Conservation (phyloP, 2,329 filamentous ascomycete species). For the Fonsecaea pugnacius region DNA sequence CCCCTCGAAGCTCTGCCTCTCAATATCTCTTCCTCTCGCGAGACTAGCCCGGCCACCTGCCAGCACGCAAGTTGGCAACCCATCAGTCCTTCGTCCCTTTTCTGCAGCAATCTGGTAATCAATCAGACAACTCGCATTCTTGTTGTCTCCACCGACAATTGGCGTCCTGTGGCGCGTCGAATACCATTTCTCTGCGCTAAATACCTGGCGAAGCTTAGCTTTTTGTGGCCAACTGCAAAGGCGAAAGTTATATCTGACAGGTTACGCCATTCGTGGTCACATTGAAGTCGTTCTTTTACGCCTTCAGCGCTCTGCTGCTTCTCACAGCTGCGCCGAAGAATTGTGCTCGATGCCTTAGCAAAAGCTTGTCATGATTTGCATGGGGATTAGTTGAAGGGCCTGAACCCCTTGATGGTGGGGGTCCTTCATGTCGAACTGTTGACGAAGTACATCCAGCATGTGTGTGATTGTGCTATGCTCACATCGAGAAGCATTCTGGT, state of each 20-base stretch:
- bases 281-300: not conserved
- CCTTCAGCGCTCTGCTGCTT: not conserved
- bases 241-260: not conserved
- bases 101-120: too few species aligned
- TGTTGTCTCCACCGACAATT: too few species aligned
- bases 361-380: not conserved
- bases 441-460: not conserved
- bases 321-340: not conserved
- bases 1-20: too few species aligned
- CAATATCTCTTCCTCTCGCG: too few species aligned
- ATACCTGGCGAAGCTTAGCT: not conserved
- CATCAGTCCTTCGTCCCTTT: too few species aligned
- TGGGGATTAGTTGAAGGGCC: not conserved
- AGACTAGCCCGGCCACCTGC: too few species aligned
- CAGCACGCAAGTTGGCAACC: too few species aligned
- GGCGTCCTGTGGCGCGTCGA: too few species aligned
- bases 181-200: not conserved
- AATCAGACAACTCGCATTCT: too few species aligned
- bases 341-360: not conserved
- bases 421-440: not conserved
- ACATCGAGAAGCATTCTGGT: not conserved
- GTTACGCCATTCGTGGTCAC: not conserved
- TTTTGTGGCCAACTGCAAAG: not conserved
- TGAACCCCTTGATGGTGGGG: not conserved
- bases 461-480: not conserved